phyloP scores from a whole-genome alignment of 2,329 filamentous ascomycete genomes.

The Geosmithia flava region DNA sequence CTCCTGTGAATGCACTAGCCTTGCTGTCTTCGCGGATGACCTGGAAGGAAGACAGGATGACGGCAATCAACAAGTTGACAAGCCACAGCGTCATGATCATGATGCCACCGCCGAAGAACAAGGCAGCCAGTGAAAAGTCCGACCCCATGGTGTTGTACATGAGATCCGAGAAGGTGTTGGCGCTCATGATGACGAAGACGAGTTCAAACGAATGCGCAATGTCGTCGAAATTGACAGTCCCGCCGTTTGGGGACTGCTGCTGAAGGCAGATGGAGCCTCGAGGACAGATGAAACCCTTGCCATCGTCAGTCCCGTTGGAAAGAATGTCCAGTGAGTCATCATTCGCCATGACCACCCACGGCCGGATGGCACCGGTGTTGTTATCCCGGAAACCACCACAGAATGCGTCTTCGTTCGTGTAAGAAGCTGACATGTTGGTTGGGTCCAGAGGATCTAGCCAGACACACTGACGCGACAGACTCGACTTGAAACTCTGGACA shows the following conservation, averaged over 20 bases:
- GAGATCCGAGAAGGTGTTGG: slow-evolving; percentile 89
- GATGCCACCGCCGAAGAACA: slow-evolving; percentile 65
- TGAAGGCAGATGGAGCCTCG: slow-evolving; percentile 73
- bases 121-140: slow-evolving; percentile 74
- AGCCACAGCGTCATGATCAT: slow-evolving; percentile 95
- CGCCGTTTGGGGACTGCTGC: slow-evolving; percentile 64
- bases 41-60: slow-evolving; percentile 97
- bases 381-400: slow-evolving; percentile 73
- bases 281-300: slow-evolving; percentile 86
- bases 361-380: slow-evolving; percentile 39
- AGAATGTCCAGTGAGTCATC: slow-evolving; percentile 31
- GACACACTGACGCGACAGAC: slow-evolving; percentile 63
- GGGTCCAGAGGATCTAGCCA: slow-evolving; percentile 57
- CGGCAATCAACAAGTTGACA: slow-evolving; percentile 85
- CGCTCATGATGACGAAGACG: slow-evolving; percentile 97
- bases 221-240: slow-evolving; percentile 90
- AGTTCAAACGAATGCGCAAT: slow-evolving; percentile 84
- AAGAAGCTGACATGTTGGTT: slow-evolving; percentile 41
- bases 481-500: slow-evolving; percentile 90
- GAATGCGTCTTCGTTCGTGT: slow-evolving; percentile 56
- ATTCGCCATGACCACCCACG: slow-evolving; percentile 48
- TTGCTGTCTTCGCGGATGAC: slow-evolving; percentile 95
- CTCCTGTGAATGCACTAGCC: slow-evolving; percentile 79
- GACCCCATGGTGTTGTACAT: slow-evolving; percentile 90
- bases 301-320: slow-evolving; percentile 31